Evolutionary conservation across 768 basidiomycete species (phyloP).

Genomic region (Cytidiella melzeri): DNA sequence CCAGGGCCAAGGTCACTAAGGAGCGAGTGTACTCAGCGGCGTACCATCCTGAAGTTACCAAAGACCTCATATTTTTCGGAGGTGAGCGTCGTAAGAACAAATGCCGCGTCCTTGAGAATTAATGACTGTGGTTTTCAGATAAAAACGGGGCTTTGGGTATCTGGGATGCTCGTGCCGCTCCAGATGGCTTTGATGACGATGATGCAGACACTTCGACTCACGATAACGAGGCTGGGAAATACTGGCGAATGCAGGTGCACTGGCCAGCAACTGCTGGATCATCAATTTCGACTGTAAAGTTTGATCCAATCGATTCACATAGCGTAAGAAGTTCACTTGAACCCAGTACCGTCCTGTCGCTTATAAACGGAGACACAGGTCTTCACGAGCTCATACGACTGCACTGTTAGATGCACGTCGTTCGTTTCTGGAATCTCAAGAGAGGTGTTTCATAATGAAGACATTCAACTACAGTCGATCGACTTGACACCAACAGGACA

Average conservation of each 20-base stretch:
- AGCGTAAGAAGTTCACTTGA: constrained; percentile 41
- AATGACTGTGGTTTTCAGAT: constrained; percentile 40
- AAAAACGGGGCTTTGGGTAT: constrained; percentile 81
- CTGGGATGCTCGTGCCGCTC: constrained; percentile 75
- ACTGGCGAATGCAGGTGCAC: constrained; percentile 75
- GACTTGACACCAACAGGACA: constrained; percentile 63
- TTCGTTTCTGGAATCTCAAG: constrained; percentile 67
- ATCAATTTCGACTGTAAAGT: constrained; percentile 71
- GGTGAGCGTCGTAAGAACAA: constrained; percentile 33
- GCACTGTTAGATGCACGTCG: constrained; percentile 65
- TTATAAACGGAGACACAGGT: constrained; percentile 36
- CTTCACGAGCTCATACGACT: constrained; percentile 79
- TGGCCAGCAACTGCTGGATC: constrained; percentile 81
- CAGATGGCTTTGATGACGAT: constrained; percentile 61
- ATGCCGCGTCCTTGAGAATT: background rate
- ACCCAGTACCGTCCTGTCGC: background rate
- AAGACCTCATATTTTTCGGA: constrained; percentile 85
- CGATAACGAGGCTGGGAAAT: constrained; percentile 60
- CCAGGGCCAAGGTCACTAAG: constrained; percentile 75
- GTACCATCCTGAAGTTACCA: constrained; percentile 75
- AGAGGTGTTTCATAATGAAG: constrained; percentile 61
- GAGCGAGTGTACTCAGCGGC: constrained; percentile 71
- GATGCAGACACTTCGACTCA: constrained; percentile 39
- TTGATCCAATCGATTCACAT: constrained; percentile 71
- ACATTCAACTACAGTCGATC: constrained; percentile 60